Evolutionary conservation across 2,329 filamentous ascomycete species (phyloP).

Genomic region (Tolypocladium ophioglossoides): DNA sequence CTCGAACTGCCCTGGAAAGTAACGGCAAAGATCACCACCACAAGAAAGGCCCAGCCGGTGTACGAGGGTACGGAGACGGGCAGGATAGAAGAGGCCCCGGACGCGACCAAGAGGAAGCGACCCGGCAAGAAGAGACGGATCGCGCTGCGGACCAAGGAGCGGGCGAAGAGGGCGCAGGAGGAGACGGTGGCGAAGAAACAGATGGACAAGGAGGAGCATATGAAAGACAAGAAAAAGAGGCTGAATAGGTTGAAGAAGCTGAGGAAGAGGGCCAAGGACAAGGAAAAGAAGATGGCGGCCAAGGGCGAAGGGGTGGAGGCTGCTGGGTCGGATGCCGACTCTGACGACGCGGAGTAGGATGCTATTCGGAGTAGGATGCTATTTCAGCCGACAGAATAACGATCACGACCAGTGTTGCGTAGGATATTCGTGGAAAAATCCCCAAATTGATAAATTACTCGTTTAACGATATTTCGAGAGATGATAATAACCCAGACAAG

Average conservation of each 20-base stretch:
- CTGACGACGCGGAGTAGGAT: constrained; percentile 4
- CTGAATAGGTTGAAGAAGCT: constrained; percentile 50
- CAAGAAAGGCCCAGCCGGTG: constrained; percentile 8
- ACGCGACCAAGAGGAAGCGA: constrained; percentile 26
- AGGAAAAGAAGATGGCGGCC: constrained; percentile 34
- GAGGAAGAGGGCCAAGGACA: constrained; percentile 46
- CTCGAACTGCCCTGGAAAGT: constrained; percentile 52
- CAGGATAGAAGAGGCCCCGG: not conserved
- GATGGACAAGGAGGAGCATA: constrained; percentile 41
- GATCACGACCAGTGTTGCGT: no score
- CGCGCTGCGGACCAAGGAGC: constrained; percentile 33
- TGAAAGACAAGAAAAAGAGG: constrained; percentile 52
- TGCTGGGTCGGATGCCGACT: constrained; percentile 6
- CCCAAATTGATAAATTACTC: not conserved
- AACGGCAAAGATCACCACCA: constrained; percentile 24
- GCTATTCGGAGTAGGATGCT: no score
- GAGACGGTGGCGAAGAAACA: constrained; percentile 26
- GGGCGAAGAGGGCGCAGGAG: constrained; percentile 29
- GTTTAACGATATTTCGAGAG: not conserved
- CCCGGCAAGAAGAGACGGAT: constrained; percentile 51
- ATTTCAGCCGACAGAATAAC: not conserved
- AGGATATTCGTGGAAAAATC: no score
- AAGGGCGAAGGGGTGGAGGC: constrained; percentile 10
- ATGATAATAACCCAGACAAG: no score
- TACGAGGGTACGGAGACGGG: constrained; percentile 1